Percentiles rank a stretch among this genome's conserved stretches.
These are phyloP conservation scores for Ephemerocybe angulata DNA, from an alignment of 768 basidiomycete species.

Conservation along the genomic window DNA sequence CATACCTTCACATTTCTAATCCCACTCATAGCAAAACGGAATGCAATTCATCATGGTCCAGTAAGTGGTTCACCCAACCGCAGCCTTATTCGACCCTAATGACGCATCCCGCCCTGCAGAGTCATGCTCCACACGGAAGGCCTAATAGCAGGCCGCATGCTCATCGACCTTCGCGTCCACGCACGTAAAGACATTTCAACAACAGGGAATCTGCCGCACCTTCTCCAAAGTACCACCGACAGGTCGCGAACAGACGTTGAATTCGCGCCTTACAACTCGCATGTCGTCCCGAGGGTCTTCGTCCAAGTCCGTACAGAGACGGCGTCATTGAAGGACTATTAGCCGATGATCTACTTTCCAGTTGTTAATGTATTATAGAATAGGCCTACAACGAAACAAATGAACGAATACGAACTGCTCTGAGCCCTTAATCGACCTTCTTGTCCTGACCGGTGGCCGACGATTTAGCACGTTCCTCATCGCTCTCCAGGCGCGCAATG, in stretches of 20 bases:
- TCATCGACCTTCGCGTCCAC: background rate
- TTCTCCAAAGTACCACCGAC: background rate
- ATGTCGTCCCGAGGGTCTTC: background rate
- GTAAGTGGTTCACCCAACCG: background rate
- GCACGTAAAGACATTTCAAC: background rate
- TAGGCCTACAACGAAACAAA: too few relatives aligned
- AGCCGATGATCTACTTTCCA: too few relatives aligned
- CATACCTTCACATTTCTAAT: background rate
- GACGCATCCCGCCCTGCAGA: background rate
- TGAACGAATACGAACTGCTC: too few relatives aligned
- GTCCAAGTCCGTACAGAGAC: background rate
- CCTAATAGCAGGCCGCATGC: background rate
- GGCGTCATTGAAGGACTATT: too few relatives aligned
- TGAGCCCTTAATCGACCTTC: background rate
- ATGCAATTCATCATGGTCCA: background rate
- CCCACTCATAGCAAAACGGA: background rate
- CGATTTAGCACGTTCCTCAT: background rate
- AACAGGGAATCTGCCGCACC: background rate
- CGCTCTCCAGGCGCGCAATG: background rate
- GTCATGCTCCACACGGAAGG: background rate
- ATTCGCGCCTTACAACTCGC: background rate
- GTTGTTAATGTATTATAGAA: too few relatives aligned
- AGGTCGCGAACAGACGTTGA: background rate
- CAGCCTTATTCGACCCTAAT: background rate
- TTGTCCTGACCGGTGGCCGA: background rate